Evolutionary conservation across 805 yeast genomes (phyloP).

Genomic region (Cyberlindnera americana): DNA sequence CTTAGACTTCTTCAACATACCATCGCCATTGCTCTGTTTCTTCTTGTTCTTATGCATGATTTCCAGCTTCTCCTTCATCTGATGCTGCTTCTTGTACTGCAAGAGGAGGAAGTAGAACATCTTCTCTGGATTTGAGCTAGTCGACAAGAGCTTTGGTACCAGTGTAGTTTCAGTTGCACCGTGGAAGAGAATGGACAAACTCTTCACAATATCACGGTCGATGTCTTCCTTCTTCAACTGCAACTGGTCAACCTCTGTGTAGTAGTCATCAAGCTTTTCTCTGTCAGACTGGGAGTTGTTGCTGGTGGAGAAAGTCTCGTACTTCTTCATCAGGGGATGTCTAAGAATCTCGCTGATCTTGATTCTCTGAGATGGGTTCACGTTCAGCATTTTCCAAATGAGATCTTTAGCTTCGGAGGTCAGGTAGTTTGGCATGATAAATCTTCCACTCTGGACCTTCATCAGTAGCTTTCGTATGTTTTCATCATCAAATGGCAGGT

Average conservation of each 20-base stretch:
- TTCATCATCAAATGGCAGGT: conserved; percentile 95
- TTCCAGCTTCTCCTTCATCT: conserved; percentile 23
- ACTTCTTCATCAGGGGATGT: conserved; percentile 81
- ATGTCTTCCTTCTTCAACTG: conserved; percentile 39
- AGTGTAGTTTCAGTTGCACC: conserved; percentile 60
- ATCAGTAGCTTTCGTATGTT: conserved; percentile 81
- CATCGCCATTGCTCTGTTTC: conserved; percentile 29
- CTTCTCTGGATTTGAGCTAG: conserved; percentile 69
- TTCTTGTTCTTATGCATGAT: conserved; percentile 23
- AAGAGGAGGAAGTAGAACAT: conserved; percentile 71
- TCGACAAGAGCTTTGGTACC: conserved; percentile 47
- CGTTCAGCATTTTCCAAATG: conserved; percentile 73
- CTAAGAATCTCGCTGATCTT: conserved; percentile 67
- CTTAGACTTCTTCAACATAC: conserved; percentile 37
- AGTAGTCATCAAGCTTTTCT: conserved; percentile 33
- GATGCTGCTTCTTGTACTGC: conserved; percentile 70
- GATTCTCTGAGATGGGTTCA: conserved; percentile 78
- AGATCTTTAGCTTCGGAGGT: conserved; percentile 86
- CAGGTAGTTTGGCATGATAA: conserved; percentile 74
- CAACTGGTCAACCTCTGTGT: conserved; percentile 37
- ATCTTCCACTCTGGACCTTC: conserved; percentile 89
- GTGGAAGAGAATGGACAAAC: conserved; percentile 76
- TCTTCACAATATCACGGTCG: conserved; percentile 71
- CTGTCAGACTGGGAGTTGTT: conserved; percentile 28
- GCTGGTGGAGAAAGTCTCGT: conserved; percentile 42